Evolutionary conservation across 1,139 yeast species (phyloP).

Genomic region (Entelexis sorbosivorans): DNA sequence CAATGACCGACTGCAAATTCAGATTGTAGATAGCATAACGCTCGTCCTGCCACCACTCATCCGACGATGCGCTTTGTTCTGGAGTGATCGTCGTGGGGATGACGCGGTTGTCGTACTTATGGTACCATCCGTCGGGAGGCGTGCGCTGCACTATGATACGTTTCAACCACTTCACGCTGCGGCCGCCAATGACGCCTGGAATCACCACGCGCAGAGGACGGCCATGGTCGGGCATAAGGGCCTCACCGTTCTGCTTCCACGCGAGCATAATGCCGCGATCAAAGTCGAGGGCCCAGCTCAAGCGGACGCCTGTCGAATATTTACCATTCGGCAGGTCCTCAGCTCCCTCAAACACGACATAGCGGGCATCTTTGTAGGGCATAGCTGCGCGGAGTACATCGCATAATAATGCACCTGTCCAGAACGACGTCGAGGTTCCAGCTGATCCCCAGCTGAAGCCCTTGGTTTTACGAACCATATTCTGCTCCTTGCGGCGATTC

Average conservation of each 20-base stretch:
- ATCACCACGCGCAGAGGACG: conserved; percentile 31
- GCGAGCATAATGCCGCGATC: conserved; percentile 30
- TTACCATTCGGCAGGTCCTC: conserved; percentile 32
- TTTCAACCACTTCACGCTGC: conserved; percentile 32
- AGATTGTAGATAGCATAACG: conserved; percentile 31
- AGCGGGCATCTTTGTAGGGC: conserved; percentile 27
- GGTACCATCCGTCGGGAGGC: conserved; percentile 32
- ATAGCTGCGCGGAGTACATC: conserved; percentile 27
- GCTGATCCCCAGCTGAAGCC: conserved; percentile 34
- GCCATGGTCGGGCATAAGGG: conserved; percentile 32
- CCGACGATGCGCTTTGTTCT: conserved; percentile 27
- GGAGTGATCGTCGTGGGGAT: conserved; percentile 32
- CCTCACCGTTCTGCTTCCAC: conserved; percentile 31
- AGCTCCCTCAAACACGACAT: conserved; percentile 30
- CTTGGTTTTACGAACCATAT: conserved; percentile 30
- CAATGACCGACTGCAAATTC: conserved; percentile 30
- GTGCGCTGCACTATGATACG: conserved; percentile 26
- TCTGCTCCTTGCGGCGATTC: conserved; percentile 32
- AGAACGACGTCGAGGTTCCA: conserved; percentile 30
- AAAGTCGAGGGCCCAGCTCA: conserved; percentile 29
- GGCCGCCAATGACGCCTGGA: conserved; percentile 33
- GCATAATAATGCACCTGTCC: conserved; percentile 31
- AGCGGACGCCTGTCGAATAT: conserved; percentile 30
- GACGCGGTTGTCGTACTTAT: conserved; percentile 31
- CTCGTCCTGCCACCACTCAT: conserved; percentile 31